Evolutionary conservation across 805 yeast species (phyloP).

Genomic region (Metschnikowia continentalis): DNA sequence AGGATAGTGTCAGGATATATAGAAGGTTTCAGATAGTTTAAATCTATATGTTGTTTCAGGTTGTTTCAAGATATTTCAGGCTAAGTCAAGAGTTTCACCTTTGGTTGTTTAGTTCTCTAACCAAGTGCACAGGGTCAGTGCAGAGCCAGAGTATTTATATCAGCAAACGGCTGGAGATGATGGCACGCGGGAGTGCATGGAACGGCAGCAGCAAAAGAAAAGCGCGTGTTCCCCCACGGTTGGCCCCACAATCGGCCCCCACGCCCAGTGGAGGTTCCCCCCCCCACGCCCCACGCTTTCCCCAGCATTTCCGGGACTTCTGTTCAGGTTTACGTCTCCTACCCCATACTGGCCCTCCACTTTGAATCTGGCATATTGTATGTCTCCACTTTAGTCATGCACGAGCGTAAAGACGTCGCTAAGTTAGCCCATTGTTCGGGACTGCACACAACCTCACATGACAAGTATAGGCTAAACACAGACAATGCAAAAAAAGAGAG

Average conservation of each 20-base stretch:
- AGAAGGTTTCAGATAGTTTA: too few species aligned
- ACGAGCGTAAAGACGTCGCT: not conserved
- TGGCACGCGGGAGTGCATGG: not conserved
- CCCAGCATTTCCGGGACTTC: not conserved
- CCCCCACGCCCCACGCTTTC: slow-evolving; percentile 1
- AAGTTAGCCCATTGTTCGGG: too few species aligned
- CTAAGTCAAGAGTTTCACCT: too few species aligned
- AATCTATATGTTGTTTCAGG: too few species aligned
- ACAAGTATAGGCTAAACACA: too few species aligned
- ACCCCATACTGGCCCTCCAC: not conserved
- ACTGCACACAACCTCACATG: too few species aligned
- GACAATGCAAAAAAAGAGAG: too few species aligned
- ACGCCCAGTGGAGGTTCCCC: not conserved
- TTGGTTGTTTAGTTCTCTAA: too few species aligned
- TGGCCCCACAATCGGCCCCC: not conserved
- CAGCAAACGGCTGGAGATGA: not conserved
- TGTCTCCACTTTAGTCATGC: not conserved
- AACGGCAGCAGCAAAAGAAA: not conserved
- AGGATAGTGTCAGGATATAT: too few species aligned
- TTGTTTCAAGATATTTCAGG: too few species aligned
- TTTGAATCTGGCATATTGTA: too few species aligned
- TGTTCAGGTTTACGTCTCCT: not conserved
- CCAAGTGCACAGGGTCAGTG: not conserved
- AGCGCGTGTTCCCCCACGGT: not conserved
- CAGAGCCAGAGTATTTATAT: not conserved